These are phyloP conservation scores for Lavandula angustifolia DNA, from an alignment of 257 asterid genomes.

Conservation along the genomic window DNA sequence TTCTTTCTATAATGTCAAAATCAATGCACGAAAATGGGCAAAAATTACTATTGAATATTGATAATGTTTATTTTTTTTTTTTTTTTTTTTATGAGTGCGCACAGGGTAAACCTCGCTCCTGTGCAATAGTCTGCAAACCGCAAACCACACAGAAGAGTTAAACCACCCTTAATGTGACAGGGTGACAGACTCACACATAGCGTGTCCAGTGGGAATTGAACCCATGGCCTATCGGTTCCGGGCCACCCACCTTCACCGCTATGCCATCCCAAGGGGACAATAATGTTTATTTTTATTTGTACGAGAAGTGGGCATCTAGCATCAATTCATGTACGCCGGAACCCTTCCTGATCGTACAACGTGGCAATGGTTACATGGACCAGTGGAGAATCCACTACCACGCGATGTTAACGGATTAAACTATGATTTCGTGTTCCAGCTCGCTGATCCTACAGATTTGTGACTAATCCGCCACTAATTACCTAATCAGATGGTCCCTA, in stretches of 20 bases:
- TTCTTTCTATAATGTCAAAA: too few species aligned
- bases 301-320: constrained; percentile 43
- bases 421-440: not conserved
- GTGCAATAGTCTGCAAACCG: too few species aligned
- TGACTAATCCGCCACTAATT: constrained; percentile 42
- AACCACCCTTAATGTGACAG: too few species aligned
- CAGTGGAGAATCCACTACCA: constrained; percentile 27
- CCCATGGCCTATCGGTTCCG: too few species aligned
- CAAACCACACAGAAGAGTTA: too few species aligned
- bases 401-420: constrained; percentile 29
- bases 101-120: too few species aligned
- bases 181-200: too few species aligned
- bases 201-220: too few species aligned
- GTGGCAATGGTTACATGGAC: constrained; percentile 31
- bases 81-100: too few species aligned
- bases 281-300: not conserved
- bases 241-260: too few species aligned
- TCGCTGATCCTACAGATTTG: constrained; percentile 44
- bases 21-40: too few species aligned
- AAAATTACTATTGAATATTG: not conserved
- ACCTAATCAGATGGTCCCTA: constrained; percentile 36
- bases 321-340: constrained; percentile 23
- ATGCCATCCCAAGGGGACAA: too few species aligned
- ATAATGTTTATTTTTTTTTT: constrained; percentile 44
- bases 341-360: constrained; percentile 37